A percentile compares a stretch with the other conserved stretches of the same genome.
phyloP scores from a whole-genome alignment of 2,329 filamentous ascomycete genomes.

The Capronia americana region DNA sequence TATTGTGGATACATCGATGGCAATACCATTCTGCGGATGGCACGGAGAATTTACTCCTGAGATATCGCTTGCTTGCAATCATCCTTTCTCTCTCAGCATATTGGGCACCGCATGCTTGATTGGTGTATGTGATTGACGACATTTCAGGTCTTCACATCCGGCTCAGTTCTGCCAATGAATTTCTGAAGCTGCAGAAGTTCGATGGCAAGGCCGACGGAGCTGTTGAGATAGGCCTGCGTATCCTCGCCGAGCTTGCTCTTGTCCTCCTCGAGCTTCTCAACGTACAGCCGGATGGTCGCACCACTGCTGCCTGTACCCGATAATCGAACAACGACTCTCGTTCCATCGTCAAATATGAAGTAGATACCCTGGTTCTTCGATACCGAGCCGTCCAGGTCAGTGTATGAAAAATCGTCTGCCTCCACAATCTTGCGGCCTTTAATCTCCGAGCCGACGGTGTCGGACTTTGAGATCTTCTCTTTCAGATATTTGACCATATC shows the following conservation, averaged over 20 bases:
- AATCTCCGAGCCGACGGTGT: constrained; percentile 85
- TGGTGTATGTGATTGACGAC: neutral
- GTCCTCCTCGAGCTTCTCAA: constrained; percentile 92
- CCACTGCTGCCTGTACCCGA: constrained; percentile 95
- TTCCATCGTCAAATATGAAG: constrained; percentile 91
- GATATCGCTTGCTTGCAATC: neutral
- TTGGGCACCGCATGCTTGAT: neutral
- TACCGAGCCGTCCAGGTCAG: constrained; percentile 95
- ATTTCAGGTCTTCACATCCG: constrained; percentile 89
- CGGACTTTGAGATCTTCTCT: constrained; percentile 72
- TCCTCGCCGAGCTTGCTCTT: constrained; percentile 77
- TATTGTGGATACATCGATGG: neutral
- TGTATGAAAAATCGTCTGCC: constrained; percentile 97
- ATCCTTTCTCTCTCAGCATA: neutral
- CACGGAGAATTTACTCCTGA: neutral
- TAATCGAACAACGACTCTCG: constrained; percentile 90
- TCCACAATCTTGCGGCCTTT: constrained; percentile 82
- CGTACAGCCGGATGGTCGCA: constrained; percentile 94
- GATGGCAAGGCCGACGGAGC: constrained; percentile 84
- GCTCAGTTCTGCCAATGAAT: constrained; percentile 88
- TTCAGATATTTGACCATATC: constrained; percentile 85
- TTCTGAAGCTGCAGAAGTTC: constrained; percentile 91
- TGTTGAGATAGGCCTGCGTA: constrained; percentile 91
- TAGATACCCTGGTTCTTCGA: constrained; percentile 96
- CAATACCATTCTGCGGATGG: neutral